Percentiles rank a stretch among this genome's conserved stretches.
Evolutionary conservation across 164 flowering plant genomes (phyloP).

Genomic region (Nymphaea colorata): DNA sequence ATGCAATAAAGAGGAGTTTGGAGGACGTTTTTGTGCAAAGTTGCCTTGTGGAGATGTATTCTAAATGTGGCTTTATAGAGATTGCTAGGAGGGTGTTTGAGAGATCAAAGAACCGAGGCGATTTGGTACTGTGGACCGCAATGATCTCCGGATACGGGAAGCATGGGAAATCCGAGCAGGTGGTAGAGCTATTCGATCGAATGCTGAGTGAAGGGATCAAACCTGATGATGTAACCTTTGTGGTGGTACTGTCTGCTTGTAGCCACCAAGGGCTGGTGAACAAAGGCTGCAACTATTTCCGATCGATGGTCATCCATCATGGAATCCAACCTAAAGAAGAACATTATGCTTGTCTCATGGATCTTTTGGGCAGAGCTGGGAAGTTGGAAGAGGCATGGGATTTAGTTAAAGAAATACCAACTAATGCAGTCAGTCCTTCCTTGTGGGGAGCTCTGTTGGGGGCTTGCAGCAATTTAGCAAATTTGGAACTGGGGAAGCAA

Average conservation of each 20-base stretch:
- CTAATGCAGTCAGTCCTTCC: constrained; percentile 12
- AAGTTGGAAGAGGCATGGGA: constrained; percentile 61
- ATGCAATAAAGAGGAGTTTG: constrained; percentile 15
- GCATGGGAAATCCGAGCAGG: constrained; percentile 43
- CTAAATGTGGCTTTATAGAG: constrained; percentile 51
- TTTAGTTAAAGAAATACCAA: constrained; percentile 33
- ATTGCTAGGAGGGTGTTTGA: constrained; percentile 40
- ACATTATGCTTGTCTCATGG: constrained; percentile 66
- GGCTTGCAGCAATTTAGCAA: constrained; percentile 43
- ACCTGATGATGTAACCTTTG: constrained; percentile 53
- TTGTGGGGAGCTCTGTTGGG: constrained; percentile 69
- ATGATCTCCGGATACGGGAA: constrained; percentile 56
- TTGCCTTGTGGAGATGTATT: constrained; percentile 77
- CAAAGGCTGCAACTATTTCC: constrained; percentile 45
- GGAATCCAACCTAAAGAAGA: constrained; percentile 37
- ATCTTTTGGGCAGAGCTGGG: constrained; percentile 68
- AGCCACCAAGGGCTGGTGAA: constrained; percentile 50
- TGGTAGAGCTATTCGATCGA: constrained; percentile 27
- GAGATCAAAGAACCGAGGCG: constrained; percentile 24
- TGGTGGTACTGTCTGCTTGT: constrained; percentile 70
- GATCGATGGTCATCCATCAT: constrained; percentile 40
- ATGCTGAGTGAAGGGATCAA: constrained; percentile 42
- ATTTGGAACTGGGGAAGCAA: constrained; percentile 44
- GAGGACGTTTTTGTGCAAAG: constrained; percentile 46
- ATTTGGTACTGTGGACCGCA: constrained; percentile 73